phyloP scores from a whole-genome alignment of 352 stramenopile species.

The Phytophthora foliorum region DNA sequence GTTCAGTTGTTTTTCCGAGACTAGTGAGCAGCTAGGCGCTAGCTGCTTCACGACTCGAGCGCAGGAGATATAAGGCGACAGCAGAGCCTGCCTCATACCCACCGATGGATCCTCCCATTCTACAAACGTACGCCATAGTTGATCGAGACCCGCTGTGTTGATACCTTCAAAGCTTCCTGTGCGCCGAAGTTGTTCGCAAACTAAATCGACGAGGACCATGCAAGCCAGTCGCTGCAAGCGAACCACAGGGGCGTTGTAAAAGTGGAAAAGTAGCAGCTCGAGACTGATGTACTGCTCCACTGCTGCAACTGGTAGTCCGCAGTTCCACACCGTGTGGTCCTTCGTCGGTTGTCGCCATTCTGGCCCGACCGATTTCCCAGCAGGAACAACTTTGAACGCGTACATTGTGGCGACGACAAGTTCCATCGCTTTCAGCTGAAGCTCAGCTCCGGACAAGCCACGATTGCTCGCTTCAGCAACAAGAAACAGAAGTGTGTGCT shows the following conservation, averaged over 20 bases:
- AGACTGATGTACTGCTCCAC: constrained; percentile 46
- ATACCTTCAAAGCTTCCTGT: constrained; percentile 27
- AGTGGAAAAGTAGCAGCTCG: constrained; percentile 45
- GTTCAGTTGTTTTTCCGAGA: constrained; percentile 52
- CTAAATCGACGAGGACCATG: constrained; percentile 45
- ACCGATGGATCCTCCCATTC: constrained; percentile 33
- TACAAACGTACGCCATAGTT: constrained; percentile 38
- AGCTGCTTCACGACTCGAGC: constrained; percentile 40
- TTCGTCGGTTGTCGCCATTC: constrained; percentile 26
- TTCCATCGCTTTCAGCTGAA: constrained; percentile 37
- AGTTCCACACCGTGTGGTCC: constrained; percentile 37
- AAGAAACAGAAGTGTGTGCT: constrained; percentile 44
- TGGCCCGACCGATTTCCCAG: constrained; percentile 7
- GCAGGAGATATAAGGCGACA: constrained; percentile 34
- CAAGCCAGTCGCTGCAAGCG: constrained; percentile 33
- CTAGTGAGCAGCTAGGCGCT: constrained; percentile 17
- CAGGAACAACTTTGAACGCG: constrained; percentile 24
- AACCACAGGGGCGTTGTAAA: constrained; percentile 40
- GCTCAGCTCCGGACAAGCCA: background rate
- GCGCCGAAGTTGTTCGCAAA: constrained; percentile 42
- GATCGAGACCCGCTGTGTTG: constrained; percentile 30
- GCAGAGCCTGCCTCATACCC: constrained; percentile 22
- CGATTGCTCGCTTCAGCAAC: constrained; percentile 36
- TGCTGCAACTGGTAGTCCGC: constrained; percentile 30
- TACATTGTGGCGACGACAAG: constrained; percentile 43